Evolutionary conservation across 257 asterid species (phyloP).

Genomic region (Henckelia pumila): DNA sequence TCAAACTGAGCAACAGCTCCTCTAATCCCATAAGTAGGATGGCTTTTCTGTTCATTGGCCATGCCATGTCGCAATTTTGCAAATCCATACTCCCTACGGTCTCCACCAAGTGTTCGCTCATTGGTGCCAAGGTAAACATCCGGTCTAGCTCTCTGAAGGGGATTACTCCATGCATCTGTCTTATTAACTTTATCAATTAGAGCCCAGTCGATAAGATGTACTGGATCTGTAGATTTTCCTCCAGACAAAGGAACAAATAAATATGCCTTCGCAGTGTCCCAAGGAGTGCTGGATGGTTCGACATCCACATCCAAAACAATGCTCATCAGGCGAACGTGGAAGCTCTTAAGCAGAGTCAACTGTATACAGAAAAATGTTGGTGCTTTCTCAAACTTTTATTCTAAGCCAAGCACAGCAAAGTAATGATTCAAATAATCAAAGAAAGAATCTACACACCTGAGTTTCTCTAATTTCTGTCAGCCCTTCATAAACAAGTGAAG

Average conservation of each 20-base stretch:
- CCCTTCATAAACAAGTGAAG: conserved; percentile 70
- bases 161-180: conserved; percentile 83
- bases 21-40: conserved; percentile 96
- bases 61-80: conserved; percentile 86
- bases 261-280: conserved; percentile 95
- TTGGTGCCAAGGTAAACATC: conserved; percentile 97
- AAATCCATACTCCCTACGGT: conserved; percentile 90
- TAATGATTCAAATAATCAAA: conserved; percentile 23
- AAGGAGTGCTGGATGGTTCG: conserved; percentile 94
- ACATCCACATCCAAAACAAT: conserved; percentile 98
- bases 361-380: conserved; percentile 34
- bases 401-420: conserved; percentile 14
- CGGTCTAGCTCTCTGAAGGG: conserved; percentile 97
- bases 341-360: conserved; percentile 78
- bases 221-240: conserved; percentile 38
- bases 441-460: conserved; percentile 54
- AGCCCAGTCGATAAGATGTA: conserved; percentile 67
- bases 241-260: conserved; percentile 72
- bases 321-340: conserved; percentile 97
- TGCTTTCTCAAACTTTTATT: conserved; percentile 18
- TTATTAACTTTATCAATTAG: conserved; percentile 59
- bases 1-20: conserved; percentile 95
- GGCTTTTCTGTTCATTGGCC: conserved; percentile 74
- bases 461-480: conserved; percentile 53
- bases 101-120: conserved; percentile 94